Evolutionary conservation across 768 basidiomycete species (phyloP), one percentile per base, ranked within the genome.

Genomic region (Amanita inopinata): DNA sequence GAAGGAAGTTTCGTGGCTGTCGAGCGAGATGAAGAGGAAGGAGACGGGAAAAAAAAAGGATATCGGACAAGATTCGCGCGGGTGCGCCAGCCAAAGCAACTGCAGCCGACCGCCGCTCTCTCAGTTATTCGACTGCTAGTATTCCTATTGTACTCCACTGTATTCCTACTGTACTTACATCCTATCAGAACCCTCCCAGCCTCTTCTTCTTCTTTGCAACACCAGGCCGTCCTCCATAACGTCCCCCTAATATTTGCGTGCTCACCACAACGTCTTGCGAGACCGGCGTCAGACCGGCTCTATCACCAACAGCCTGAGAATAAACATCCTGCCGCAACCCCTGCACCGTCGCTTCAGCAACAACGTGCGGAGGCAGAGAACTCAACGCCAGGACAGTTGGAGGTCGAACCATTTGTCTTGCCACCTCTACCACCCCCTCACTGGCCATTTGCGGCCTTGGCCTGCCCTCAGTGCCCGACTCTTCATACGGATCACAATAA

Each of bases 141-240:
- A n/a, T n/a, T 28, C 27, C 27, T 28, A 28, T 28, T n/a, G 7
- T 28, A 28, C 27, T 28, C n/a, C n/a, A 28, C 27, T 28, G n/a
- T 40, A 33, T 34, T 33, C n/a, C 20, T 15, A 23, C 7, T 46
- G 5, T 20, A n/a, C 41, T 18, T 39, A n/a, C n/a, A n/a, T n/a
- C n/a, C n/a, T n/a, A n/a, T n/a, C n/a, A 89, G 56, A 90, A 89
- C 5, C 87, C 87, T 7, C 82, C 83, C 31, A 86, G 33, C 17
- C 85, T 67, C 60, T 81, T 88, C 65, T 80, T 81, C 63, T 78
- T 80, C 61, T 73, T 83, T 4, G 49, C 54, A 10, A 52, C 50
- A 11, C 46, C 45, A 18, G 69, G 70, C 30, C 82, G 70, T 17
- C 82, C 83, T 24, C 85, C 86, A 59, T 77, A 76, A 0, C 69